These are phyloP conservation scores for Limnanthes douglasii DNA, from an alignment of 345 rosid genomes.

Conservation along the genomic window DNA sequence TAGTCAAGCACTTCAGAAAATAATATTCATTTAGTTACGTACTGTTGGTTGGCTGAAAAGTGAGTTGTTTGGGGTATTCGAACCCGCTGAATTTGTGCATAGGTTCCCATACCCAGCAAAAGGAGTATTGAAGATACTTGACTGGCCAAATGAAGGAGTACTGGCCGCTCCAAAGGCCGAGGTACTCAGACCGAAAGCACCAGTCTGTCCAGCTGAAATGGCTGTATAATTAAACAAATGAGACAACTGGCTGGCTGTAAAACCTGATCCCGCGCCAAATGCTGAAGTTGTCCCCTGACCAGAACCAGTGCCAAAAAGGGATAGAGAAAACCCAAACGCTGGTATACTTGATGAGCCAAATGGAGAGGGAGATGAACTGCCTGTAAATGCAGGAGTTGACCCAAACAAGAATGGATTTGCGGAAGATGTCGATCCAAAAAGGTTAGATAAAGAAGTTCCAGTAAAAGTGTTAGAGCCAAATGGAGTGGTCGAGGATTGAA, in stretches of 20 bases:
- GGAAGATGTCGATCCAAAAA: slow-evolving; percentile 35
- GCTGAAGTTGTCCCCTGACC: slow-evolving; percentile 25
- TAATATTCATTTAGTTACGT: no score
- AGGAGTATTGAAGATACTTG: slow-evolving; percentile 36
- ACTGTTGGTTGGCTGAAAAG: slow-evolving; percentile 41
- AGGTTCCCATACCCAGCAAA: slow-evolving; percentile 28
- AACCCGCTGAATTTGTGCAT: slow-evolving; percentile 37
- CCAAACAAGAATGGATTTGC: slow-evolving; percentile 27
- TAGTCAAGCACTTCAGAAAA: no score
- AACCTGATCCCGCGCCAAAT: slow-evolving; percentile 21
- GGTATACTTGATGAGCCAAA: slow-evolving; percentile 36
- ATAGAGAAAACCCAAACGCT: slow-evolving; percentile 43
- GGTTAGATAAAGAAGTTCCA: slow-evolving; percentile 22
- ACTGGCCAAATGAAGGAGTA: slow-evolving; percentile 33
- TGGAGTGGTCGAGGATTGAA: slow-evolving; percentile 20
- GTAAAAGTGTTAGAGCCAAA: slow-evolving; percentile 20
- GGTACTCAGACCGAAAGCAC: no score
- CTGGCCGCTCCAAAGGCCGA: slow-evolving; percentile 35
- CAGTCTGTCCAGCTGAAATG: slow-evolving; percentile 38
- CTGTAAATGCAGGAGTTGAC: slow-evolving; percentile 29
- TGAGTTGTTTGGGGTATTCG: slow-evolving; percentile 23
- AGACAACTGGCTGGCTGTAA: slow-evolving; percentile 41
- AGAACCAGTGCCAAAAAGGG: slow-evolving; percentile 29
- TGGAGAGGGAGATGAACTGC: slow-evolving; percentile 24
- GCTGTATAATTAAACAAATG: slow-evolving; percentile 37